These are phyloP conservation scores for Orbilia oligospora DNA, from an alignment of 2,329 filamentous ascomycete genomes.

Conservation along the genomic window DNA sequence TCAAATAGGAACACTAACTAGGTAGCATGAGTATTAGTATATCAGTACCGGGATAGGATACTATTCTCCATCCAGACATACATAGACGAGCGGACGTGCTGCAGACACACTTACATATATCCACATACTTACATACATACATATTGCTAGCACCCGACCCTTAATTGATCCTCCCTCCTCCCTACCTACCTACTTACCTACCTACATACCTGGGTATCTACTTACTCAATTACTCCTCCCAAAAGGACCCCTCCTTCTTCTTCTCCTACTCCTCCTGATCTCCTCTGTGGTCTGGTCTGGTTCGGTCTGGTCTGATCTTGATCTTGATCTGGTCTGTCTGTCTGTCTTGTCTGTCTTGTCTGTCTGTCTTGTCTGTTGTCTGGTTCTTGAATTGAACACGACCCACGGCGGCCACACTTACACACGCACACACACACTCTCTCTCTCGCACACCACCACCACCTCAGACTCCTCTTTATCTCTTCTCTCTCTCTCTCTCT, in stretches of 20 bases:
- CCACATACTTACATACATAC: not conserved
- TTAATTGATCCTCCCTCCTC: slow-evolving; percentile 56
- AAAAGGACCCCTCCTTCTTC: slow-evolving; percentile 42
- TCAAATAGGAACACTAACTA: slow-evolving; percentile 60
- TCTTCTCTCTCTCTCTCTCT: slow-evolving; percentile 56
- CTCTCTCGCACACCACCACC: not conserved
- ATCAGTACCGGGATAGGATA: no score
- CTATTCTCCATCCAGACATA: slow-evolving; percentile 58
- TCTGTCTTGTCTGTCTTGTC: slow-evolving; percentile 6
- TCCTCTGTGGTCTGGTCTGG: slow-evolving; percentile 16
- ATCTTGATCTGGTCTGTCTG: not conserved
- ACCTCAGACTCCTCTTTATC: slow-evolving; percentile 7
- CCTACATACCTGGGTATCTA: no score
- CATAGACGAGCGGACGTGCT: slow-evolving; percentile 60
- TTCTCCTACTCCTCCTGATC: slow-evolving; percentile 30
- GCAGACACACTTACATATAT: slow-evolving; percentile 40
- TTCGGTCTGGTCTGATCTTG: not conserved
- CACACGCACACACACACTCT: not conserved
- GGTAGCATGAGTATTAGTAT: no score
- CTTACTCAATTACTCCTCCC: no score
- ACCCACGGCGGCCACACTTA: no score
- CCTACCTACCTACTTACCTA: slow-evolving; percentile 33
- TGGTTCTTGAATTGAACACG: slow-evolving; percentile 24
- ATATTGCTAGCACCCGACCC: slow-evolving; percentile 61
- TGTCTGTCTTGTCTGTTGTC: slow-evolving; percentile 11